Percentiles rank a stretch among this genome's conserved stretches.
These are phyloP conservation scores for Datura wrightii DNA, from an alignment of 257 asterid genomes.

Conservation along the genomic window DNA sequence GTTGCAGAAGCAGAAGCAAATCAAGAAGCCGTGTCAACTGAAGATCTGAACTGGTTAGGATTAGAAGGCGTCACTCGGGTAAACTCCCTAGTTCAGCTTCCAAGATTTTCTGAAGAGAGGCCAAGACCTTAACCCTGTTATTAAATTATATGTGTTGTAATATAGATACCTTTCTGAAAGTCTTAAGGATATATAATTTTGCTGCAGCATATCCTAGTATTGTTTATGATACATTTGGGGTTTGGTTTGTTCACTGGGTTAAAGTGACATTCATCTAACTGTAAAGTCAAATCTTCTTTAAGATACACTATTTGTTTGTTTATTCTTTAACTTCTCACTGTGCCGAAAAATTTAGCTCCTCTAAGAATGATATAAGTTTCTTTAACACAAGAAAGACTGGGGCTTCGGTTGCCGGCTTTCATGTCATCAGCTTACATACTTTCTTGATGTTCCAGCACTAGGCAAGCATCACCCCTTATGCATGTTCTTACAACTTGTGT, in stretches of 20 bases:
- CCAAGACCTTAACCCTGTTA: slow-evolving; percentile 56
- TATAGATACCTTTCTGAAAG: neutral
- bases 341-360: neutral
- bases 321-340: neutral
- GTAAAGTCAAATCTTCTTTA: slow-evolving; percentile 22
- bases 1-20: slow-evolving; percentile 46
- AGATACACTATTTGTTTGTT: neutral
- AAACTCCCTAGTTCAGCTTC: slow-evolving; percentile 93
- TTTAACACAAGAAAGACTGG: neutral
- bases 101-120: slow-evolving; percentile 84
- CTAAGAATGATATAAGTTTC: neutral
- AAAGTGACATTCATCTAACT: slow-evolving; percentile 14
- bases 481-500: neutral
- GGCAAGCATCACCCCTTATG: neutral
- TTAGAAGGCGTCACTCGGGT: slow-evolving; percentile 98
- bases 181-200: neutral
- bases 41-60: slow-evolving; percentile 88
- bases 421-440: neutral
- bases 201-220: slow-evolving; percentile 12
- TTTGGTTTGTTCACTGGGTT: slow-evolving; percentile 9
- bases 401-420: no score
- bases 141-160: slow-evolving; percentile 29
- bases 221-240: slow-evolving; percentile 6
- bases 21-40: slow-evolving; percentile 41
- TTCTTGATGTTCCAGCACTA: neutral